Percentiles rank a stretch among this genome's conserved stretches.
Evolutionary conservation across 495 filamentous ascomycete genomes (phyloP).

Genomic region (Neurospora tetraspora): DNA sequence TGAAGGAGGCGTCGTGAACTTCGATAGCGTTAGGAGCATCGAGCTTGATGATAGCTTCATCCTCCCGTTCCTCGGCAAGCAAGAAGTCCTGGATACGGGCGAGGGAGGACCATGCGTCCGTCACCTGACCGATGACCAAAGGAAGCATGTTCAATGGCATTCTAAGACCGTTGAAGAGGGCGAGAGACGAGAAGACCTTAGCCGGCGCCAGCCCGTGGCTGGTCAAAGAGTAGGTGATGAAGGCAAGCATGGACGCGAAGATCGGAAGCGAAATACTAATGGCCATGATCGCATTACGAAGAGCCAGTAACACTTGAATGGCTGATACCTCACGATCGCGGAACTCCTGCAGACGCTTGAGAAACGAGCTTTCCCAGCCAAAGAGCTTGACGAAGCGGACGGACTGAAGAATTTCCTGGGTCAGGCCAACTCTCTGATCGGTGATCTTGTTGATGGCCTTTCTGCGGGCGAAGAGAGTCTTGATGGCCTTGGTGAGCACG

Average conservation of each 20-base stretch:
- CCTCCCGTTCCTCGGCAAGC: constrained; percentile 71
- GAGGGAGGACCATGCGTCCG: constrained; percentile 79
- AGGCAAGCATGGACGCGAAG: constrained; percentile 89
- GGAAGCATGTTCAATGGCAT: constrained; percentile 85
- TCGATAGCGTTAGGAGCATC: constrained; percentile 59
- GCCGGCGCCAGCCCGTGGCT: constrained; percentile 62
- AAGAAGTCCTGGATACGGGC: constrained; percentile 81
- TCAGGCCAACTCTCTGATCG: constrained; percentile 80
- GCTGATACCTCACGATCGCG: constrained; percentile 63
- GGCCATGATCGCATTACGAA: constrained; percentile 77
- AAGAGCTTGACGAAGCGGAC: constrained; percentile 95
- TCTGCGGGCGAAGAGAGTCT: constrained; percentile 57
- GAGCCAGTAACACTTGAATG: constrained; percentile 69
- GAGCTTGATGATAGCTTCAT: constrained; percentile 55
- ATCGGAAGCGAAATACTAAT: constrained; percentile 67
- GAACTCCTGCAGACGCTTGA: constrained; percentile 62
- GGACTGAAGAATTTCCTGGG: constrained; percentile 83
- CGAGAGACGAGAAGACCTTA: constrained; percentile 81
- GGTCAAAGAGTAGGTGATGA: constrained; percentile 83
- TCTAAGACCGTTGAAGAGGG: constrained; percentile 82
- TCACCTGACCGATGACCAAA: constrained; percentile 76
- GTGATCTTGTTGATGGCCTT: constrained; percentile 82
- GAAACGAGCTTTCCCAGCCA: constrained; percentile 84
- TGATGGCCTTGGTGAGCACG: constrained; percentile 61
- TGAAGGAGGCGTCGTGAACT: constrained; percentile 68